Conservation (phyloP, 2,329 filamentous ascomycete species). For the Hypocrella siamensis region DNA sequence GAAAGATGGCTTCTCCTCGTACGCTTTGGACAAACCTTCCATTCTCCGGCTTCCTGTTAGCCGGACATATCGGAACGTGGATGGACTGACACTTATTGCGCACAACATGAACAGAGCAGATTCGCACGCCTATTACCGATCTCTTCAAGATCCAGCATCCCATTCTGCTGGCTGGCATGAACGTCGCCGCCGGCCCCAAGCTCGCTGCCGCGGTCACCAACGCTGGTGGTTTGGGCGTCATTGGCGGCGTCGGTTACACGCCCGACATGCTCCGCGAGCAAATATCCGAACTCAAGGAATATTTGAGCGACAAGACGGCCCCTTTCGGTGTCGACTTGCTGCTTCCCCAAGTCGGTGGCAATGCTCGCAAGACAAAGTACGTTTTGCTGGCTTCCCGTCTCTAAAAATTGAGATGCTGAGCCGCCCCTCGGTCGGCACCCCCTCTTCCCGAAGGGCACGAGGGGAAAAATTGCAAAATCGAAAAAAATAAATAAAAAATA, state of each 20-base stretch:
- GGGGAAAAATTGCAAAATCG: too few relatives aligned
- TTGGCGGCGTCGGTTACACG: constrained; percentile 90
- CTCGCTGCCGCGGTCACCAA: constrained; percentile 95
- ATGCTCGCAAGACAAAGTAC: constrained; percentile 82
- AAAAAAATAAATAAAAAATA: too few relatives aligned
- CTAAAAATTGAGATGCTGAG: too few relatives aligned
- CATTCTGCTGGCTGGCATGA: constrained; percentile 93
- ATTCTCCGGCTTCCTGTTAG: too few relatives aligned
- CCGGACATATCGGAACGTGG: too few relatives aligned
- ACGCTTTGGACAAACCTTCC: too few relatives aligned
- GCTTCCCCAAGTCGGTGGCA: constrained; percentile 86
- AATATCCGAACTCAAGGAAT: constrained; percentile 84
- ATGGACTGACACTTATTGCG: too few relatives aligned
- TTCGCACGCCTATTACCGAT: constrained; percentile 86
- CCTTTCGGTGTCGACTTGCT: constrained; percentile 92
- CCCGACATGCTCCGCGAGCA: constrained; percentile 95
- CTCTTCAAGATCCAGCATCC: constrained; percentile 97
- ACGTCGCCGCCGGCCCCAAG: constrained; percentile 92
- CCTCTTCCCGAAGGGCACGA: too few relatives aligned
- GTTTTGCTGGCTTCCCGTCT: constrained; percentile 7
- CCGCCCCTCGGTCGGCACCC: neutral
- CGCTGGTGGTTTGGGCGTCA: constrained; percentile 89
- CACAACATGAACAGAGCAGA: too few relatives aligned
- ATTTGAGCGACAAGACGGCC: constrained; percentile 75
- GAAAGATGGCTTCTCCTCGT: constrained; percentile 7